Percentiles rank a stretch among this genome's conserved stretches.
phyloP scores from a whole-genome alignment of 2,329 filamentous ascomycete genomes.

The Tricladium varicosporioides region DNA sequence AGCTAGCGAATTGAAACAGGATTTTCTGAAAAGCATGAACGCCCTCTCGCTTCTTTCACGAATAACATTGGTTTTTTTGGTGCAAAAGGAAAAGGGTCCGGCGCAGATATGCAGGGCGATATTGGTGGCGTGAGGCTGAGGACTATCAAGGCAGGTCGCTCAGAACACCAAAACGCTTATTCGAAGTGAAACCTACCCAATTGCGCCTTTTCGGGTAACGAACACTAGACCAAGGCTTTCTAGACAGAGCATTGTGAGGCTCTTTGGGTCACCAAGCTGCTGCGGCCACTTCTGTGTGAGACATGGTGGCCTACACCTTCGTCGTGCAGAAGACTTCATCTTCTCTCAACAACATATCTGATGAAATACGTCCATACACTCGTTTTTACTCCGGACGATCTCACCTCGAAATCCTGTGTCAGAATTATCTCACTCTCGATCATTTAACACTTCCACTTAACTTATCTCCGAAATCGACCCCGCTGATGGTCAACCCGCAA shows the following conservation, averaged over 20 bases:
- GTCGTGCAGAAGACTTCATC: no score
- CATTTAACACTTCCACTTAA: not conserved
- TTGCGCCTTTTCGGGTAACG: not conserved
- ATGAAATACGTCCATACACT: no score
- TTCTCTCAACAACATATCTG: no score
- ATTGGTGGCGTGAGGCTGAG: constrained; percentile 16
- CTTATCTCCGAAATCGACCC: not conserved
- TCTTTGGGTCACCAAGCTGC: no score
- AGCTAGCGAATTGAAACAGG: not conserved
- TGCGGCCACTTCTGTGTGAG: no score
- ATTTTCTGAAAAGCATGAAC: not conserved
- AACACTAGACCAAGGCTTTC: not conserved
- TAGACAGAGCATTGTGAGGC: not conserved
- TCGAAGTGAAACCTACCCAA: not conserved
- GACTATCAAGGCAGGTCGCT: not conserved
- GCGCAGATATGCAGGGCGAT: not conserved
- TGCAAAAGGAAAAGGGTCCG: not conserved
- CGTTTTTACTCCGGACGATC: no score
- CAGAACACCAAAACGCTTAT: not conserved
- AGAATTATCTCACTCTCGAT: not conserved
- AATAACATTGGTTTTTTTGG: not conserved
- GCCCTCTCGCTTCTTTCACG: not conserved
- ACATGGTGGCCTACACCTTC: no score
- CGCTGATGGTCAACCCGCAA: not conserved
- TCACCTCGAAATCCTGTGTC: no score